Conservation (phyloP, 495 filamentous ascomycete genomes). For the Aspergillus panamensis region DNA sequence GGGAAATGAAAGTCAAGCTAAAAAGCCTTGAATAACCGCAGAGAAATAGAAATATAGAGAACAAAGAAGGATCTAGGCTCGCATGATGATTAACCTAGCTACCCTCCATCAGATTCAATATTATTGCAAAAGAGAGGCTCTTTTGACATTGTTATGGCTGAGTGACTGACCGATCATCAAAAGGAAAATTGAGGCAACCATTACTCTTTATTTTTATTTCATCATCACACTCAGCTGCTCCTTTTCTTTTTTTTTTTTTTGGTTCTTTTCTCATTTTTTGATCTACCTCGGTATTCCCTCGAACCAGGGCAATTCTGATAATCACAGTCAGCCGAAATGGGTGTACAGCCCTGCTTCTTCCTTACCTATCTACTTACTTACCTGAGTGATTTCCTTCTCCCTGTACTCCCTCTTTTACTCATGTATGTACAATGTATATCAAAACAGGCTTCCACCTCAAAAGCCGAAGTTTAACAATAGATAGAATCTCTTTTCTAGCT, state of each 20-base stretch:
- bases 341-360: not conserved
- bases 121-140: not conserved
- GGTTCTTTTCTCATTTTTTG: not conserved
- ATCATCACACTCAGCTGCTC: not conserved
- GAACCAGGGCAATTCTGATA: not conserved
- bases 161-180: not conserved
- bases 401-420: no score
- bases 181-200: conserved; percentile 14
- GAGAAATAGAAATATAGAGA: not conserved
- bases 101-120: no score
- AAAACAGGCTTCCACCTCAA: no score
- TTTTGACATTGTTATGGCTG: not conserved
- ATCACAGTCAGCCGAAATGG: conserved; percentile 5
- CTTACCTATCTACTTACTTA: not conserved
- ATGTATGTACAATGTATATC: no score
- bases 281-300: not conserved
- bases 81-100: not conserved
- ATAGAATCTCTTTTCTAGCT: no score
- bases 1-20: not conserved
- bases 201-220: not conserved
- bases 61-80: not conserved
- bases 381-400: not conserved
- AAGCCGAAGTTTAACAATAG: no score
- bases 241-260: not conserved
- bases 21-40: not conserved